phyloP scores from a whole-genome alignment of 192 early-diverging fungal genomes.

The Coemansia brasiliensis region DNA sequence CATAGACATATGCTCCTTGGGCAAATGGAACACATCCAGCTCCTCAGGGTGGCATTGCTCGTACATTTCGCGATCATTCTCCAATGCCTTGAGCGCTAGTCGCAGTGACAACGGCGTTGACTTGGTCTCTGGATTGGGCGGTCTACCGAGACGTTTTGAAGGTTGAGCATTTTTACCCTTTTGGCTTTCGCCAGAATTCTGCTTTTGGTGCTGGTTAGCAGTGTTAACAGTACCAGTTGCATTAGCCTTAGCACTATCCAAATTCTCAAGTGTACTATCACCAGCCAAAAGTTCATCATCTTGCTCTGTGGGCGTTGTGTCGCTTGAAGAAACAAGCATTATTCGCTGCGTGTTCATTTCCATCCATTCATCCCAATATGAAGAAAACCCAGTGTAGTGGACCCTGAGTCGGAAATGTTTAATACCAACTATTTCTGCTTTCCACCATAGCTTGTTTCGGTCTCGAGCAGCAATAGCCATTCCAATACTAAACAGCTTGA shows the following conservation, averaged over 20 bases:
- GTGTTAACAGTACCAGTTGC: background rate
- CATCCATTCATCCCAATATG: conserved; percentile 65
- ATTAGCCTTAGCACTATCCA: background rate
- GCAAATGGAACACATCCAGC: conserved; percentile 35
- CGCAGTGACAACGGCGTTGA: conserved; percentile 30
- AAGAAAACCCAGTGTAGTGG: conserved; percentile 59
- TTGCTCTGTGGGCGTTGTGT: background rate
- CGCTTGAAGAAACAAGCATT: conserved; percentile 28
- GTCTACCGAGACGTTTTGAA: conserved; percentile 28
- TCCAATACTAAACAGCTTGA: conserved; percentile 27
- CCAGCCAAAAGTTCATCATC: background rate
- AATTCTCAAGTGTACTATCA: background rate
- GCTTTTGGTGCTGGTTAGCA: background rate
- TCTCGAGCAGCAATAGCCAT: conserved; percentile 61
- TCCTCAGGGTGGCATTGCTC: conserved; percentile 17
- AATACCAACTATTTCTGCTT: conserved; percentile 57
- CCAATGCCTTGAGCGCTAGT: conserved; percentile 32
- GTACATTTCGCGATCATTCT: conserved; percentile 7
- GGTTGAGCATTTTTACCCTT: background rate
- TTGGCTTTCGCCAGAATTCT: background rate
- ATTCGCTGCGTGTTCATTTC: conserved; percentile 68
- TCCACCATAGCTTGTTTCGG: conserved; percentile 62
- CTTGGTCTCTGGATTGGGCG: conserved; percentile 26
- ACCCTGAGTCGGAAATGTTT: conserved; percentile 61
- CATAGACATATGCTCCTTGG: conserved; percentile 46